Conservation (phyloP, 352 stramenopile species). For the Pythium plurisporium region DNA sequence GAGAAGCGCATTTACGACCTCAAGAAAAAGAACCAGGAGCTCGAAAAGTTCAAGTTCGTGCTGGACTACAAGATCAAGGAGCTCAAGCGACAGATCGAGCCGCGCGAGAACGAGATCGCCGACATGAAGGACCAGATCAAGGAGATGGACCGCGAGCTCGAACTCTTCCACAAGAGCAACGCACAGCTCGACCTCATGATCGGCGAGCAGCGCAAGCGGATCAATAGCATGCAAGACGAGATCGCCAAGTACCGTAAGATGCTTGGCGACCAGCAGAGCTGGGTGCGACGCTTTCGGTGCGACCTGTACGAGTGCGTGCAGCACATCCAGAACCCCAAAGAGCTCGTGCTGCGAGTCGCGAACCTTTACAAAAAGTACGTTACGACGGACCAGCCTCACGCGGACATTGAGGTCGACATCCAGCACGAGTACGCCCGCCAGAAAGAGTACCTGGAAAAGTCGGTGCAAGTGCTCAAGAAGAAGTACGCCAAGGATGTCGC, state of each 20-base stretch:
- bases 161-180: slow-evolving; percentile 95
- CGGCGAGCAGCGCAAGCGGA: slow-evolving; percentile 90
- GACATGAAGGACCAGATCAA: slow-evolving; percentile 95
- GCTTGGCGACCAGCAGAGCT: slow-evolving; percentile 50
- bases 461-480: slow-evolving; percentile 83
- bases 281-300: slow-evolving; percentile 73
- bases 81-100: slow-evolving; percentile 95
- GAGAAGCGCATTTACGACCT: slow-evolving; percentile 96
- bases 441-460: slow-evolving; percentile 89
- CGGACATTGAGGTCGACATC: slow-evolving; percentile 86
- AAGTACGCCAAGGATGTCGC: slow-evolving; percentile 87
- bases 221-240: slow-evolving; percentile 90
- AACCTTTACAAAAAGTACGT: slow-evolving; percentile 82
- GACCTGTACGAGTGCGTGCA: slow-evolving; percentile 72
- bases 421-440: slow-evolving; percentile 90
- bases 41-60: slow-evolving; percentile 98
- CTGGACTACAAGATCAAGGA: slow-evolving; percentile 97
- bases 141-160: slow-evolving; percentile 93
- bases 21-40: slow-evolving; percentile 97
- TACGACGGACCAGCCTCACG: slow-evolving; percentile 58
- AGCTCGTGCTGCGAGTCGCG: slow-evolving; percentile 72
- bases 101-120: slow-evolving; percentile 92
- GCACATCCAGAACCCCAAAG: slow-evolving; percentile 70
- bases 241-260: slow-evolving; percentile 61
- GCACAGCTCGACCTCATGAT: slow-evolving; percentile 93